A percentile compares a stretch with the other conserved stretches of the same genome.
Conservation (phyloP, 768 basidiomycete genomes). For the Mycena polygramma region DNA sequence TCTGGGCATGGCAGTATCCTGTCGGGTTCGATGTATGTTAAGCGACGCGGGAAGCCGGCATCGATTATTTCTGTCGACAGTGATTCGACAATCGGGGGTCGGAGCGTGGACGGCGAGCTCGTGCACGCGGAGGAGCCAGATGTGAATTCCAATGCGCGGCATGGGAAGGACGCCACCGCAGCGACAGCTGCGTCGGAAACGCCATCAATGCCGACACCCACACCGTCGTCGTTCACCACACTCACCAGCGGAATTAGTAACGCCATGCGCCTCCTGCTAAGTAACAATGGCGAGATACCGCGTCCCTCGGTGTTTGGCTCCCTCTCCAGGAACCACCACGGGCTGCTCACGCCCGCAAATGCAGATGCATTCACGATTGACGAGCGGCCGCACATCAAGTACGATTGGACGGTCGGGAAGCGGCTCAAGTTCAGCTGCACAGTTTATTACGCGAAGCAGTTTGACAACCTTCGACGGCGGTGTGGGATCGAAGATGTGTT, state of each 20-base stretch:
- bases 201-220: constrained; percentile 34
- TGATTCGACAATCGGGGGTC: constrained; percentile 52
- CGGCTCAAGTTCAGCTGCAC: constrained; percentile 84
- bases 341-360: constrained; percentile 52
- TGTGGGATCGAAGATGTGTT: constrained; percentile 77
- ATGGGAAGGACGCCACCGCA: constrained; percentile 16
- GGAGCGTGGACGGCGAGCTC: constrained; percentile 16
- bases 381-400: constrained; percentile 85
- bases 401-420: constrained; percentile 84
- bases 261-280: constrained; percentile 73
- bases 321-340: constrained; percentile 59
- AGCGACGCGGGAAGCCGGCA: constrained; percentile 50
- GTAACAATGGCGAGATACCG: constrained; percentile 45
- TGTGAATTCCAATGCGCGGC: constrained; percentile 1
- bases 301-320: constrained; percentile 48
- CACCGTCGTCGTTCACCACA: constrained; percentile 60
- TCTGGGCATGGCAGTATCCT: constrained; percentile 33
- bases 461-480: constrained; percentile 72
- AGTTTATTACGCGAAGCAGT: constrained; percentile 86
- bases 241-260: constrained; percentile 66
- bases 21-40: constrained; percentile 44
- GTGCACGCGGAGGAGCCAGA: constrained; percentile 32
- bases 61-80: constrained; percentile 57
- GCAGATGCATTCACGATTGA: constrained; percentile 63
- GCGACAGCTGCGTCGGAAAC: constrained; percentile 21